Conservation (phyloP, 192 early-diverging fungal genomes). For the Nowakowskiella sp. region DNA sequence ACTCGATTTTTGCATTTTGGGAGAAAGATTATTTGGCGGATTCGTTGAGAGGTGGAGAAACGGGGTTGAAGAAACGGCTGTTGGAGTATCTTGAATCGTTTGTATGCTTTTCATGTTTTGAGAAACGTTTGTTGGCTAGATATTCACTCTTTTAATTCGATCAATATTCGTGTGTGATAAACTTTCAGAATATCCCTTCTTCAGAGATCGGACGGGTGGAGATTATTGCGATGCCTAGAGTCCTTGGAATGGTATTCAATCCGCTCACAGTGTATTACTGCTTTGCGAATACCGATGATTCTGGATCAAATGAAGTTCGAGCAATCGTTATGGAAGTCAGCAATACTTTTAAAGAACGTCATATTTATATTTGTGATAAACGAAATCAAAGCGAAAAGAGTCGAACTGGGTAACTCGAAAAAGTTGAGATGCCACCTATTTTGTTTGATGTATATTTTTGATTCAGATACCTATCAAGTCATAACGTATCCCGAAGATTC, state of each 20-base stretch:
- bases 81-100: not conserved
- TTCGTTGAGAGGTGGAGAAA: not conserved
- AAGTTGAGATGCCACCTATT: not conserved
- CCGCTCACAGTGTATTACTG: conserved; percentile 46
- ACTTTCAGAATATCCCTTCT: conserved; percentile 8
- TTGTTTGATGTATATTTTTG: not conserved
- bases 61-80: conserved; percentile 7
- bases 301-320: not conserved
- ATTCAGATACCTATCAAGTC: conserved; percentile 15
- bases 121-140: not conserved
- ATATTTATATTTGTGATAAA: conserved; percentile 39
- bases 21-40: conserved; percentile 21
- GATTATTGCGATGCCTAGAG: conserved; percentile 43
- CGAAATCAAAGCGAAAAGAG: conserved; percentile 2
- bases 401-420: conserved; percentile 16
- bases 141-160: too few relatives aligned
- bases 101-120: conserved; percentile 6
- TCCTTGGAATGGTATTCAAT: conserved; percentile 46
- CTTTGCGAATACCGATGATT: conserved; percentile 12
- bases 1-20: conserved; percentile 18
- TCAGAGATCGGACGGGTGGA: conserved; percentile 23
- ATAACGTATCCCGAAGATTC: conserved; percentile 26
- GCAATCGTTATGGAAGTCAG: conserved; percentile 46
- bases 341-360: conserved; percentile 52
- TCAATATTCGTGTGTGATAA: too few relatives aligned